Evolutionary conservation across 257 asterid genomes (phyloP).

Genomic region (Solanum appendiculatum): DNA sequence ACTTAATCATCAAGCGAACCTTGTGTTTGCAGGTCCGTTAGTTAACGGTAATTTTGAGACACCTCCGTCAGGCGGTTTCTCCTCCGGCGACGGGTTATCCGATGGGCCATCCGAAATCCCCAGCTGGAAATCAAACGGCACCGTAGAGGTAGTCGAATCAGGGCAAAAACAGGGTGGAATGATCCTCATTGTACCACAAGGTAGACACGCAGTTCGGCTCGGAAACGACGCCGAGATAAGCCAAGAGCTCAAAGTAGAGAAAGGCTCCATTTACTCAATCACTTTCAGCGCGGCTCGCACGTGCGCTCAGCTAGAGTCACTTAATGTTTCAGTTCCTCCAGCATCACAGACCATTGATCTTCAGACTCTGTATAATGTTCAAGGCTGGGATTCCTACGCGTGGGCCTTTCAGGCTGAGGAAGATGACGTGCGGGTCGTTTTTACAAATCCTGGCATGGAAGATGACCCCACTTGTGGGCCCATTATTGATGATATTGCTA

Average conservation of each 20-base stretch:
- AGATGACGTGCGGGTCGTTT: slow-evolving; percentile 43
- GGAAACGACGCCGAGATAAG: slow-evolving; percentile 95
- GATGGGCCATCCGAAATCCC: slow-evolving; percentile 54
- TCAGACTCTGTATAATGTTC: slow-evolving; percentile 82
- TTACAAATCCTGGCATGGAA: slow-evolving; percentile 90
- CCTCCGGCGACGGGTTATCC: slow-evolving; percentile 26
- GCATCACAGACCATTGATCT: slow-evolving; percentile 89
- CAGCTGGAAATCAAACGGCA: slow-evolving; percentile 74
- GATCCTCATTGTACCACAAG: slow-evolving; percentile 92
- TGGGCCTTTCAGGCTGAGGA: slow-evolving; percentile 75
- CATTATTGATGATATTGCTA: slow-evolving; percentile 79
- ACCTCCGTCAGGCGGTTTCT: slow-evolving; percentile 67
- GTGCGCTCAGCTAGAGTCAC: slow-evolving; percentile 94
- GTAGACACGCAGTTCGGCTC: slow-evolving; percentile 60
- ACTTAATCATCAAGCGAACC: not conserved
- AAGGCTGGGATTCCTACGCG: slow-evolving; percentile 93
- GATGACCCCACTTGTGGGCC: slow-evolving; percentile 98
- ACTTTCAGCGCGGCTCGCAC: slow-evolving; percentile 98
- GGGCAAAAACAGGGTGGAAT: slow-evolving; percentile 95
- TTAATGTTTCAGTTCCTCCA: slow-evolving; percentile 76
- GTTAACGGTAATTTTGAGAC: slow-evolving; percentile 88
- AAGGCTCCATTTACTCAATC: slow-evolving; percentile 67
- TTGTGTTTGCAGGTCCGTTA: slow-evolving; percentile 33
- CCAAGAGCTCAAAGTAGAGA: slow-evolving; percentile 62
- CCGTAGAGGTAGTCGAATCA: slow-evolving; percentile 68